Evolutionary conservation across 129 eudicot genomes (phyloP).

Genomic region (Deinandra increscens): DNA sequence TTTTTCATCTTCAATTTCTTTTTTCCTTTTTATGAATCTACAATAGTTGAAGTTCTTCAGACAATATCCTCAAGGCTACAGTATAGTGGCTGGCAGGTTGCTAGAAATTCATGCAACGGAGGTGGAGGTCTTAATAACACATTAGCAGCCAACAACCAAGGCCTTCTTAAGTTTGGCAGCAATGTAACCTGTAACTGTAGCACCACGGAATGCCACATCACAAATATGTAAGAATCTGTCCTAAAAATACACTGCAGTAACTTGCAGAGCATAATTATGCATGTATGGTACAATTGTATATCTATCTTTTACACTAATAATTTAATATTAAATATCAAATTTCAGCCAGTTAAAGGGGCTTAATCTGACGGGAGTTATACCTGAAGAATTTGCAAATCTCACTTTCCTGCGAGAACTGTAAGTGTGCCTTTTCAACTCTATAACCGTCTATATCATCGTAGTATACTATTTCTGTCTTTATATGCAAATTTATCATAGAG

Average conservation of each 20-base stretch:
- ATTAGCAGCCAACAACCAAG: not conserved
- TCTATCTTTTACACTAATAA: slow-evolving; percentile 14
- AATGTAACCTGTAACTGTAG: slow-evolving; percentile 62
- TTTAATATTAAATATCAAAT: slow-evolving; percentile 3
- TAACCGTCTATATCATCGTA: not conserved
- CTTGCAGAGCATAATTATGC: not conserved
- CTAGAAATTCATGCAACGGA: slow-evolving; percentile 49
- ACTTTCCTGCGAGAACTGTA: slow-evolving; percentile 61
- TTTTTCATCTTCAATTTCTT: not conserved
- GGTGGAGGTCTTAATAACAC: slow-evolving; percentile 42
- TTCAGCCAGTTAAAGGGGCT: slow-evolving; percentile 75
- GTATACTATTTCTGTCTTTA: too few relatives aligned
- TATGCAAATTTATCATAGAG: not conserved
- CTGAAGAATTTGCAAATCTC: slow-evolving; percentile 69
- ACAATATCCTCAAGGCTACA: slow-evolving; percentile 53
- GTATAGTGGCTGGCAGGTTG: slow-evolving; percentile 48
- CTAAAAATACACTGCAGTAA: not conserved
- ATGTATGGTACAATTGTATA: slow-evolving; percentile 6
- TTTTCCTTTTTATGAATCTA: slow-evolving; percentile 7
- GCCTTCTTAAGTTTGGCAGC: slow-evolving; percentile 32
- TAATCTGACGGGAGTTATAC: slow-evolving; percentile 72
- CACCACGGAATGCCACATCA: slow-evolving; percentile 69
- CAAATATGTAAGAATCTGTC: slow-evolving; percentile 54
- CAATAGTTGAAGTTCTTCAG: slow-evolving; percentile 60
- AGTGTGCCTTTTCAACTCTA: slow-evolving; percentile 31